Base-by-base conservation (phyloP, 352 stramenopile species). In the Phytophthora colocasiae region DNA sequence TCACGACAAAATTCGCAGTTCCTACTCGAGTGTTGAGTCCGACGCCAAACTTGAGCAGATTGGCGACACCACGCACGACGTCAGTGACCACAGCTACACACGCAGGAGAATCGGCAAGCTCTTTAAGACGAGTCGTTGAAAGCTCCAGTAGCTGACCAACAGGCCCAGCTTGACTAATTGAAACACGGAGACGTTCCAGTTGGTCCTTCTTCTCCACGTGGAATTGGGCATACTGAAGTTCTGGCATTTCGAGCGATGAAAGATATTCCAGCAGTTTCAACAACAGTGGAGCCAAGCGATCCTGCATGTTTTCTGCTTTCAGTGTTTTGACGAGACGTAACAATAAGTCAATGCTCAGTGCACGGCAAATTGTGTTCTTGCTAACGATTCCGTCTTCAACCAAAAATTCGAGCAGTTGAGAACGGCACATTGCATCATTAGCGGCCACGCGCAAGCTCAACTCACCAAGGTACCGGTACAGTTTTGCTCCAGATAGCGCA, bases 201-300 rank as follows among this genome's bases (percentile, higher is more conserved):
- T 95, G 77, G 29, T 91, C 83, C 60, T 95, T 95, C 66, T 95
- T 90, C 54, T 92, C 71, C 31, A 95, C 87, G 40, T 95, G 87
- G 52, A 95, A 95, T 65, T 95, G 87, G 4, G 87, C 87, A 51
- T 95, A 95, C 65, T 95, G 87, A 0, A 95, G 69, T 58, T 92
- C 83, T 0, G 87, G 85, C 81, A 95, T 89, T 59, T 95, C 87
- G 5, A 95, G 40, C 1, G 87, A 95, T n/a, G 84, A 93, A 49
- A 95, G 62, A 54, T 90, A 95, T 55, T 92, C 83, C 17, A 95
- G 57, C 2, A 93, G 66, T 40, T 87, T 89, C 6, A 93, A 63
- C 4, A 92, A 59, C 4, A 93, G 75, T 6, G 76, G 54, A 3
- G 81, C 78, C 19, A 95, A 68, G 0, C 70, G 65, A n/a, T 87